Evolutionary conservation across 2,329 filamentous ascomycete species (phyloP), one percentile per base, ranked within the genome.

Genomic region (Sclerotinia subarctica): DNA sequence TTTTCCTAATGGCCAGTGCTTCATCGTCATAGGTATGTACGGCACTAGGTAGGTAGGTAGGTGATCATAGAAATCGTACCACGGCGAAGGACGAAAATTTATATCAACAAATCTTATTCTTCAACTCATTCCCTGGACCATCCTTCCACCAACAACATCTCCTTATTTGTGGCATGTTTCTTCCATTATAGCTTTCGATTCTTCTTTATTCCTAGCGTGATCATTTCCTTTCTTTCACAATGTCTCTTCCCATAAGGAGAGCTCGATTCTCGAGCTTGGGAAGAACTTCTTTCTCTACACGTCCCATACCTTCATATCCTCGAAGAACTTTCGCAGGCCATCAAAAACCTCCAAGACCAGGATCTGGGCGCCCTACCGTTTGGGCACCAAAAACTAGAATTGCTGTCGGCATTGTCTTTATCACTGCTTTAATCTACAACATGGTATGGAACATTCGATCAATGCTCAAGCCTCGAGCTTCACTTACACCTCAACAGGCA

Each of bases 341-440:
- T 47, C 68, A 64, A 13, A 73, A 72, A 26, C 72, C 71, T 56
- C 70, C 71, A 19, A 69, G 66, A 44, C 58, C 69, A 65, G 29
- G 68, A 44, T 15, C 69, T 70, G 59, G 46, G 3, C 24, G 32
- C 10, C 35, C 35, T 26, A 68, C 49, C 24, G 80, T 83, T 51
- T 79, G 78, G 76, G 75, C 78, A 62, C 82, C 82, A 13, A 83
- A 82, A 71, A 77, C 82, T 51, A 80, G 82, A 67, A 77, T 85
- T 29, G 79, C 80, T 10, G 72, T 84, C 70, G 83, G 83, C 17
- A 74, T 83, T 60, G 80, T 83, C 17, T 82, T 84, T 72, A 79
- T 83, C 71, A 78, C 79, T 64, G 78, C 79, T 65, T 73, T 84
- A 44, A 78, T 84, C 47, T 84, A 84, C 74, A 83, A 81, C 57